Percentiles rank a stretch among this genome's conserved stretches.
Conservation (phyloP, 768 basidiomycete species). For the Tylopilus intermedius region DNA sequence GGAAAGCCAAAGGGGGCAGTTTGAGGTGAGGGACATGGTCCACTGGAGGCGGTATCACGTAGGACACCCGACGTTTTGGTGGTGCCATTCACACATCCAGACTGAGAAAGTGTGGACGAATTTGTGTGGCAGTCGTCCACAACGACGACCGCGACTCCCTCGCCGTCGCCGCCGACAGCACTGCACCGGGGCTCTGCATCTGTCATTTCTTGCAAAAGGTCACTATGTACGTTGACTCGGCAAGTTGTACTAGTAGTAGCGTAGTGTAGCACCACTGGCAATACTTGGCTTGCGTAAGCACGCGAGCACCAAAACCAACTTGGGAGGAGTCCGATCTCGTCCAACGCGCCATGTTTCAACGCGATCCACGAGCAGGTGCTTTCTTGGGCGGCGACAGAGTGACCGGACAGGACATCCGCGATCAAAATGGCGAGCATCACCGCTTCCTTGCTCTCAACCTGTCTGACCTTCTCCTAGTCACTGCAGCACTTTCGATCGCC, state of each 20-base stretch:
- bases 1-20: constrained; percentile 61
- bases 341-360: constrained; percentile 64
- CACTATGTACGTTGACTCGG: too few species aligned
- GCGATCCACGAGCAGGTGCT: constrained; percentile 85
- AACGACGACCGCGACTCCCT: not conserved
- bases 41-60: constrained; percentile 74
- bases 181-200: constrained; percentile 3
- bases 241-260: too few species aligned
- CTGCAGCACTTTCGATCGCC: constrained; percentile 93
- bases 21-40: constrained; percentile 59
- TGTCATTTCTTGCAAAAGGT: not conserved
- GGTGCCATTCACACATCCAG: constrained; percentile 38
- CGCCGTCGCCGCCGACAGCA: not conserved
- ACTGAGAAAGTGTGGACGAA: not conserved
- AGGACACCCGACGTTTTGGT: constrained; percentile 71
- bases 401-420: constrained; percentile 91
- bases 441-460: not conserved
- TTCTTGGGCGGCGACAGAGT: constrained; percentile 93
- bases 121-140: constrained; percentile 3
- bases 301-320: too few species aligned
- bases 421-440: constrained; percentile 79
- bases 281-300: not conserved
- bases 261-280: too few species aligned
- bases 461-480: constrained; percentile 48
- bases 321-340: constrained; percentile 1